Conservation (phyloP, 1,284 basidiomycete species). For the Filobasidium uniguttulatum region DNA sequence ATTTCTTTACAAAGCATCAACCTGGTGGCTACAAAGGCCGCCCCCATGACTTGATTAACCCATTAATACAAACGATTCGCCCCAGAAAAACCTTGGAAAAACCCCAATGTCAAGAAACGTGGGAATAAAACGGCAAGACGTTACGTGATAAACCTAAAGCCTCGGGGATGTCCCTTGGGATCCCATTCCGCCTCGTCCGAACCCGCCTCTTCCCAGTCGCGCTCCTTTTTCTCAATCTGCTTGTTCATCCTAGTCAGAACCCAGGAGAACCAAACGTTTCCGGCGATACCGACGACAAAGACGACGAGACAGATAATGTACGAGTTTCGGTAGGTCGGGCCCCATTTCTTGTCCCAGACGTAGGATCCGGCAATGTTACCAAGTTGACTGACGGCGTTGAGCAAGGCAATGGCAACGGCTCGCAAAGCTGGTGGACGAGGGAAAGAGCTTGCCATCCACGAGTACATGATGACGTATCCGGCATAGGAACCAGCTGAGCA, state of each 20-base stretch:
- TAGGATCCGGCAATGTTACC: conserved; percentile 35
- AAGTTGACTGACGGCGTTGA: conserved; percentile 37
- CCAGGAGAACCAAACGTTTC: conserved; percentile 21
- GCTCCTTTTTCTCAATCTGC: conserved; percentile 25
- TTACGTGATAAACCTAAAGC: too few relatives aligned
- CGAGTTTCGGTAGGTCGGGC: conserved; percentile 24
- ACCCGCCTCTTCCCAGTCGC: conserved; percentile 17
- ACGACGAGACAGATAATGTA: conserved; percentile 27
- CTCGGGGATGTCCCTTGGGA: conserved; percentile 1
- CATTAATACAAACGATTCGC: too few relatives aligned
- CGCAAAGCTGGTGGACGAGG: conserved; percentile 31
- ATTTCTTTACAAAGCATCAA: too few relatives aligned
- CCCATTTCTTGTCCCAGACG: conserved; percentile 21
- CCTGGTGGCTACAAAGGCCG: too few relatives aligned
- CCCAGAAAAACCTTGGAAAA: too few relatives aligned
- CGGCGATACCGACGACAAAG: conserved; percentile 23
- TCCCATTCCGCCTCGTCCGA: not conserved
- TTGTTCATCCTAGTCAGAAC: conserved; percentile 26
- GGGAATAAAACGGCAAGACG: too few relatives aligned
- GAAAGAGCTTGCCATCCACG: conserved; percentile 40
- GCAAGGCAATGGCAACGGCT: conserved; percentile 24
- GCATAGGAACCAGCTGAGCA: conserved; percentile 24
- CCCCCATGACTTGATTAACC: too few relatives aligned
- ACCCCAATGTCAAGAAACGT: too few relatives aligned
- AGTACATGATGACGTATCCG: conserved; percentile 29